Evolutionary conservation across 192 early-diverging fungal species (phyloP), one percentile per base, ranked within the genome.

Genomic region (Thamnidium elegans): DNA sequence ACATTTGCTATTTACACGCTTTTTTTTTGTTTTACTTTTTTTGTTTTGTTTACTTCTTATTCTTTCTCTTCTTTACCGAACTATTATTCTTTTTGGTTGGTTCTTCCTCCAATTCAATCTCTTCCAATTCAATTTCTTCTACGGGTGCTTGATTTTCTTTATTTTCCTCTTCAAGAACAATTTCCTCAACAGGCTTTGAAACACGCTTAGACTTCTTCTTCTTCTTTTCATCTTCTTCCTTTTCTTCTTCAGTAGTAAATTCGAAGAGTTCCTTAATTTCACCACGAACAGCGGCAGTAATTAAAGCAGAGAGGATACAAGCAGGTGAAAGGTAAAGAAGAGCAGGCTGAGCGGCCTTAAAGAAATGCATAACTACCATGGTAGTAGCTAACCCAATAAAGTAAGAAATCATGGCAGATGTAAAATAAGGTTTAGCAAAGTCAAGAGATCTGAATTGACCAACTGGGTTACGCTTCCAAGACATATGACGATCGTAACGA

Each of bases 241-340:
- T 55, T 26, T 62, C 65, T 59, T 86, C 81, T 47, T 92, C 88
- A n/a, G 78, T 74, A 15, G 75, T 72, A 55, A 87, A 92, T 4
- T 66, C 76, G 60, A 92, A 86, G 15, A 91, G 70, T 9, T 79
- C 80, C 39, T 74, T 79, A 36, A 92, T 44, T 76, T 92, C 87
- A 62, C 90, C 89, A 44, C 90, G 87, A 19, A 70, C 65, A 26
- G 76, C 54, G 7, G 83, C 91, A 11, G 81, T 86, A 4, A 86
- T 23, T 21, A 97, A 65, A 3, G 88, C 86, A 5, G 94, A 93
- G 6, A 97, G 58, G 55, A 93, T 97, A 68, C 96, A 99, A 1
- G 96, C 96, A 0, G 96, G 96, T 2, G 95, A 97, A 47, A 99
- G 86, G 65, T 99, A 99, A 50, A 99, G 80, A 8, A 99, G 79